Conservation (phyloP, 2,329 filamentous ascomycete genomes). For the Hymenoscyphus linearis region DNA sequence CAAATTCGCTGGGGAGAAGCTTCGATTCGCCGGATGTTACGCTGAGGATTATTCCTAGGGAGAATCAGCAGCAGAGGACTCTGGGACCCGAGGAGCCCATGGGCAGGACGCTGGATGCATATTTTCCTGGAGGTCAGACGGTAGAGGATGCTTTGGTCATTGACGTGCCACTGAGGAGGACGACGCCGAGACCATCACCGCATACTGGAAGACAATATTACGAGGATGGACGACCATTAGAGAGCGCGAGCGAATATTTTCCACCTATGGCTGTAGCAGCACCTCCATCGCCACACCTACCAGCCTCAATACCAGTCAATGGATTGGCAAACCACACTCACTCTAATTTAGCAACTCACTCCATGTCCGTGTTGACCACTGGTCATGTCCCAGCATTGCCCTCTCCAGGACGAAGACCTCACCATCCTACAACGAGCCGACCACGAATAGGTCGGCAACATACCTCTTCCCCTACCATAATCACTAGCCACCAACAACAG, state of each 20-base stretch:
- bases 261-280: slow-evolving; percentile 54
- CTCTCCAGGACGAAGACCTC: slow-evolving; percentile 65
- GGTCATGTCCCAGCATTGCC: slow-evolving; percentile 76
- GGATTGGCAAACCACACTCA: slow-evolving; percentile 20
- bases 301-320: slow-evolving; percentile 27
- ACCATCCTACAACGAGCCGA: slow-evolving; percentile 52
- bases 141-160: slow-evolving; percentile 89
- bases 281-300: slow-evolving; percentile 30
- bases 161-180: slow-evolving; percentile 71
- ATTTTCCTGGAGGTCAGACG: slow-evolving; percentile 80
- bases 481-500: slow-evolving; percentile 34
- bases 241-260: slow-evolving; percentile 76
- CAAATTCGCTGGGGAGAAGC: slow-evolving; percentile 80
- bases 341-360: slow-evolving; percentile 42
- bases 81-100: slow-evolving; percentile 86
- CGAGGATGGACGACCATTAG: slow-evolving; percentile 57
- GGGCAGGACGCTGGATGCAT: slow-evolving; percentile 68
- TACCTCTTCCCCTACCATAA: slow-evolving; percentile 73
- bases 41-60: slow-evolving; percentile 70
- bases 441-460: slow-evolving; percentile 64
- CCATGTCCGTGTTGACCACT: slow-evolving; percentile 75
- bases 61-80: slow-evolving; percentile 59
- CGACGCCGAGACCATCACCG: slow-evolving; percentile 79
- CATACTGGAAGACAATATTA: slow-evolving; percentile 50
- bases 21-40: slow-evolving; percentile 90